Base-by-base conservation (phyloP, 768 basidiomycete species). In the Megacollybia marginata region DNA sequence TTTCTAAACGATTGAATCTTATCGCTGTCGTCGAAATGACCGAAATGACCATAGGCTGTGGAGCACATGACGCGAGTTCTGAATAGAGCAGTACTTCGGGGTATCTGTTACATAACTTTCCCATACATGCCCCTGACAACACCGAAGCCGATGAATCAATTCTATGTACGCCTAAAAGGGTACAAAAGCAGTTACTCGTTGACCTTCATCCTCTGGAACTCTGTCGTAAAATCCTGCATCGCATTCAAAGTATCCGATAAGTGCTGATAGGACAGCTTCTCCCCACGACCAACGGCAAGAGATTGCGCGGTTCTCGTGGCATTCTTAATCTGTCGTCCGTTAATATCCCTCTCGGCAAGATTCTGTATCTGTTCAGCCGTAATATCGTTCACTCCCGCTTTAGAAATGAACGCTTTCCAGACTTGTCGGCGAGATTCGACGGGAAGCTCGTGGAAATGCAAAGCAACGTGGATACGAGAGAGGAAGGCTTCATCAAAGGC, bases 281-380 rank as follows among this genome's bases (percentile, higher is more conserved):
- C 71, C 33, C 70, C 67, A 16, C 74, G 62, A 0, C 73, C 78
- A 5, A 67, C 51, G 13, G 83, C 82, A 31, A 84, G 67, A 46
- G 79, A 78, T 48, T 75, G 73, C n/a, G 82, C 82, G 2, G 81
- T 85, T 53, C 78, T 69, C 19, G 78, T 78, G 6, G 79, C 79
- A 54, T 86, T 85, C 75, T 83, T 86, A 59, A 84, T 83, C 65
- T 83, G 79, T 40, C 81, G 58, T 9, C 83, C 83, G 57, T 84
- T 84, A 51, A 84, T 68, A 40, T 74, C 68, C 53, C 75, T 68
- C 59, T 64, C 66, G 3, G 78, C 75, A 7, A 85, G 66, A 42
- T 66, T 61, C 31, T 57, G 62, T 36, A 81, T 68, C 51, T 83
- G 64, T 20, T 69, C 72, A 1, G 57, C 55, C 1, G 69, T 65